Percentiles rank a stretch among this genome's conserved stretches.
Evolutionary conservation across 192 early-diverging fungal genomes (phyloP).

Genomic region (Umbelopsis isabellina): DNA sequence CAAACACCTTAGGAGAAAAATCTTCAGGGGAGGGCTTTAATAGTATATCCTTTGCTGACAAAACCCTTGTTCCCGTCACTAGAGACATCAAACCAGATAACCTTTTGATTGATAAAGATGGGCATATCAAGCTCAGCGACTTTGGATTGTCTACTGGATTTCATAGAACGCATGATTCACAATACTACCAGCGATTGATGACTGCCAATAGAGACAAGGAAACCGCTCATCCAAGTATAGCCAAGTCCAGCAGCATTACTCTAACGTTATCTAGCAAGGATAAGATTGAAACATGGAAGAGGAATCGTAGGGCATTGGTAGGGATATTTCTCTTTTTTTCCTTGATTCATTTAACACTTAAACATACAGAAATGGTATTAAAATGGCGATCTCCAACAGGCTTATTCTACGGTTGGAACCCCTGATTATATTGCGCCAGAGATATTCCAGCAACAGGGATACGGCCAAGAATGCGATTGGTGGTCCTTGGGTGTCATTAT

Average conservation of each 20-base stretch:
- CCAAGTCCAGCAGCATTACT: conserved; percentile 86
- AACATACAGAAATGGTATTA: not conserved
- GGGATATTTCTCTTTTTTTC: not conserved
- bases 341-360: not conserved
- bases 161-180: conserved; percentile 98
- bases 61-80: not conserved
- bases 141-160: conserved; percentile 99
- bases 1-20: not conserved
- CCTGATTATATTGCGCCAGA: conserved; percentile 96
- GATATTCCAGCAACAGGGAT: conserved; percentile 92
- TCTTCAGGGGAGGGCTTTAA: not conserved
- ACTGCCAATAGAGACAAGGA: conserved; percentile 48
- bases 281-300: conserved; percentile 97
- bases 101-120: conserved; percentile 93
- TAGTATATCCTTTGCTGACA: not conserved
- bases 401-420: conserved; percentile 98
- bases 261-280: conserved; percentile 83
- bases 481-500: conserved; percentile 99
- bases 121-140: conserved; percentile 98
- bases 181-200: conserved; percentile 88
- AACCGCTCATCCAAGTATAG: conserved; percentile 49
- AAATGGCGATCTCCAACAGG: conserved; percentile 44
- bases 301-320: conserved; percentile 90
- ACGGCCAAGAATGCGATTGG: conserved; percentile 98
- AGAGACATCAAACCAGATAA: conserved; percentile 88